Conservation (phyloP, 106 monocot genomes). For the Allium fistulosum region DNA sequence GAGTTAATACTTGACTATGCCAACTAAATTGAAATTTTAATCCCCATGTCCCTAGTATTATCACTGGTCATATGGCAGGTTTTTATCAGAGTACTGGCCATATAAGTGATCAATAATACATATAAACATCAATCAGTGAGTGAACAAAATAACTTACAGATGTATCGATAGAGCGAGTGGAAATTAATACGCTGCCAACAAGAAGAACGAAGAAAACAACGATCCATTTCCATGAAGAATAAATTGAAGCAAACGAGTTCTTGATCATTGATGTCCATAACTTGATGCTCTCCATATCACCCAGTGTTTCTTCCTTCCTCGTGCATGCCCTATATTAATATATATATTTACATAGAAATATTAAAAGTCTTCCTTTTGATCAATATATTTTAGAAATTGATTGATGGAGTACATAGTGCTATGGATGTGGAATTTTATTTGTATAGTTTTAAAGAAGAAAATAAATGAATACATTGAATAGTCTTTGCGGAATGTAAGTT, state of each 20-base stretch:
- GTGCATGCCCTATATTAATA: too few relatives aligned
- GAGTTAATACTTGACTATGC: background rate
- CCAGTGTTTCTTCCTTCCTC: background rate
- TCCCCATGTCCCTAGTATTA: background rate
- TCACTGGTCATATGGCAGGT: too few relatives aligned
- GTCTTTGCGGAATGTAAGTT: too few relatives aligned
- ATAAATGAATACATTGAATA: too few relatives aligned
- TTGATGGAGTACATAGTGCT: too few relatives aligned
- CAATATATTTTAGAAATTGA: too few relatives aligned
- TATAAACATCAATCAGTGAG: too few relatives aligned
- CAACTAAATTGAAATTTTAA: background rate
- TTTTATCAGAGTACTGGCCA: too few relatives aligned
- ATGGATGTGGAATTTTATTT: too few relatives aligned
- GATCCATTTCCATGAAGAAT: background rate
- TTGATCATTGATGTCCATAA: background rate
- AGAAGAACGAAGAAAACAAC: constrained; percentile 4
- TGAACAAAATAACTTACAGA: constrained; percentile 2
- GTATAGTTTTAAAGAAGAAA: too few relatives aligned
- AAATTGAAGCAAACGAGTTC: background rate
- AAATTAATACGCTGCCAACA: background rate
- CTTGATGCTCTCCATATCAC: background rate
- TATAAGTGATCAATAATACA: background rate
- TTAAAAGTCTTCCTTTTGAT: too few relatives aligned
- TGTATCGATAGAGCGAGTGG: background rate
- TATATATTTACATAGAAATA: too few relatives aligned